These are phyloP conservation scores for Parasitella parasitica DNA, from an alignment of 371 early-diverging fungal species.

Conservation along the genomic window DNA sequence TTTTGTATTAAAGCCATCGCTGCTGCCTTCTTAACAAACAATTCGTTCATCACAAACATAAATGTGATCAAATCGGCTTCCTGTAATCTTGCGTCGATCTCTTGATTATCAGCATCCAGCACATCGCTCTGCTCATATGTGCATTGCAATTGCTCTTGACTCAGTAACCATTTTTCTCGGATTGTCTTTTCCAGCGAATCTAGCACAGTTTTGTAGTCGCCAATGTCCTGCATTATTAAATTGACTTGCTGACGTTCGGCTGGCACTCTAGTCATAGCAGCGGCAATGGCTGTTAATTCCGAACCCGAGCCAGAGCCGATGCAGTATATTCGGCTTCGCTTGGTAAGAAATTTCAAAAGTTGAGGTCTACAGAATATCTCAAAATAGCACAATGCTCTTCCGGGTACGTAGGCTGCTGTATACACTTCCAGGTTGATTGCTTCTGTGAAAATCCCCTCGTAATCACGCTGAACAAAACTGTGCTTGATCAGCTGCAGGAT, in stretches of 20 bases:
- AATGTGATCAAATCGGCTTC: slow-evolving; percentile 77
- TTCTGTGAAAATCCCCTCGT: slow-evolving; percentile 79
- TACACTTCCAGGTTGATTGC: slow-evolving; percentile 76
- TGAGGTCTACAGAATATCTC: slow-evolving; percentile 65
- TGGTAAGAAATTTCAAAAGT: slow-evolving; percentile 48
- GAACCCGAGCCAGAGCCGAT: slow-evolving; percentile 89
- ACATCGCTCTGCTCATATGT: slow-evolving; percentile 48
- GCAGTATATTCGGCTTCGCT: slow-evolving; percentile 51
- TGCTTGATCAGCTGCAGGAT: slow-evolving; percentile 77
- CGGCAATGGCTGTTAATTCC: slow-evolving; percentile 80
- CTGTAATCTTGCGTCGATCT: slow-evolving; percentile 47
- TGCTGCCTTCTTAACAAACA: slow-evolving; percentile 75
- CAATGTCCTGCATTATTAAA: slow-evolving; percentile 72
- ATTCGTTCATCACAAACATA: slow-evolving; percentile 90
- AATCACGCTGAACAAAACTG: slow-evolving; percentile 80
- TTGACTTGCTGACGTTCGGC: slow-evolving; percentile 48
- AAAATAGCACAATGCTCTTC: slow-evolving; percentile 85
- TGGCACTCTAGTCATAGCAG: slow-evolving; percentile 64
- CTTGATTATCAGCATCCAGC: slow-evolving; percentile 26
- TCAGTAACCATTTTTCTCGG: slow-evolving; percentile 35
- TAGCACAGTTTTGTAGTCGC: slow-evolving; percentile 57
- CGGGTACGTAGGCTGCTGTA: slow-evolving; percentile 83
- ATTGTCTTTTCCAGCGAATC: slow-evolving; percentile 31
- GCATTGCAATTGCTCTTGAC: slow-evolving; percentile 31
- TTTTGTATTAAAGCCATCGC: slow-evolving; percentile 76